Evolutionary conservation across 2,329 filamentous ascomycete species (phyloP).

Genomic region (Coniochaeta sp.): DNA sequence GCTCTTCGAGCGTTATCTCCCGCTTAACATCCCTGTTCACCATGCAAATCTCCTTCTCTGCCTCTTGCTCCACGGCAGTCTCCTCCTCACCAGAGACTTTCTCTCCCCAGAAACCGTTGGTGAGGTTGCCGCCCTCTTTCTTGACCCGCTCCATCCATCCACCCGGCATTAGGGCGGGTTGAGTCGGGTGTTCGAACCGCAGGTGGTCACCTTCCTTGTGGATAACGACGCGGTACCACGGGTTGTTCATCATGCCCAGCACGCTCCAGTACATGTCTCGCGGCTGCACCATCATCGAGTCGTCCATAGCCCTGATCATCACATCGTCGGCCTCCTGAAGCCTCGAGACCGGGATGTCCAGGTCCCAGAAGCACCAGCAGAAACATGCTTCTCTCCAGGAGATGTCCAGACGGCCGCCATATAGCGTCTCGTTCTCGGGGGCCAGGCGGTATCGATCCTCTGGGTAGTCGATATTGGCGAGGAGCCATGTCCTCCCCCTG

Average conservation of each 20-base stretch:
- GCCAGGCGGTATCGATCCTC: constrained; percentile 73
- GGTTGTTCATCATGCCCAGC: constrained; percentile 96
- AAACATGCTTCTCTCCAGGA: constrained; percentile 75
- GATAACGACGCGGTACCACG: constrained; percentile 81
- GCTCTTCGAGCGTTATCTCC: constrained; percentile 62
- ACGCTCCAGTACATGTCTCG: constrained; percentile 96
- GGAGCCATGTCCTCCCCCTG: constrained; percentile 70
- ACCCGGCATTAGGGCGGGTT: constrained; percentile 66
- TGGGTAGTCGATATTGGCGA: constrained; percentile 72
- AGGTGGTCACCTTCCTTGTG: constrained; percentile 57
- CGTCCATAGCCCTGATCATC: constrained; percentile 82
- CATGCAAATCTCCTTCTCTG: constrained; percentile 66
- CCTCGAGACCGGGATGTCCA: constrained; percentile 58
- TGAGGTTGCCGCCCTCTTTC: constrained; percentile 69
- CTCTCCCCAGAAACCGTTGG: constrained; percentile 83
- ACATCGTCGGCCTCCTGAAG: constrained; percentile 63
- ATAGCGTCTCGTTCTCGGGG: constrained; percentile 56
- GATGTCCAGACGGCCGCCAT: constrained; percentile 72
- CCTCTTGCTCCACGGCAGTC: constrained; percentile 35
- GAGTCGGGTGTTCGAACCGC: constrained; percentile 82
- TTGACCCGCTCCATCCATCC: constrained; percentile 95
- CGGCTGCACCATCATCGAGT: constrained; percentile 78
- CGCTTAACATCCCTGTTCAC: constrained; percentile 59
- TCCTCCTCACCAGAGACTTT: constrained; percentile 45
- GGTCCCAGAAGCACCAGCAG: constrained; percentile 89